Percentiles rank a stretch among this genome's conserved stretches.
Evolutionary conservation across 192 early-diverging fungal species (phyloP).

Genomic region (Lunasporangiospora selenospora): DNA sequence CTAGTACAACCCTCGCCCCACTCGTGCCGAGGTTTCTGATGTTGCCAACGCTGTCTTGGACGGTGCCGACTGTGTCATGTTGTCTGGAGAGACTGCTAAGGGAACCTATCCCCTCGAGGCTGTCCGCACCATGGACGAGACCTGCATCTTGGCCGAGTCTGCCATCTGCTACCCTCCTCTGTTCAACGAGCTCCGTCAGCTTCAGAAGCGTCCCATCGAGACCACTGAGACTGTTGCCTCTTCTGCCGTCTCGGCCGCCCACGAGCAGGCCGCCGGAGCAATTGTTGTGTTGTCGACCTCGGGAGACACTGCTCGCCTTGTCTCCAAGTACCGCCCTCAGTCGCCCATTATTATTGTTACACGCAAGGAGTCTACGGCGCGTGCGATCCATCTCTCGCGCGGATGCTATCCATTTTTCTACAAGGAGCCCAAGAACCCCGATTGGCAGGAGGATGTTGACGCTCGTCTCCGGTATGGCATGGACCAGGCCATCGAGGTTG

Average conservation of each 20-base stretch:
- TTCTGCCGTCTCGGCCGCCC: slow-evolving; percentile 83
- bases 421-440: slow-evolving; percentile 55
- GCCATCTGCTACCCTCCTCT: slow-evolving; percentile 94
- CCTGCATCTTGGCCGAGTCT: slow-evolving; percentile 91
- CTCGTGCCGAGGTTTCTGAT: slow-evolving; percentile 97
- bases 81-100: slow-evolving; percentile 98
- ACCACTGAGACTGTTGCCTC: slow-evolving; percentile 94
- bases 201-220: slow-evolving; percentile 74
- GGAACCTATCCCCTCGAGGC: slow-evolving; percentile 91
- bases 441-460: slow-evolving; percentile 89
- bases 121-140: slow-evolving; percentile 92
- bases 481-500: slow-evolving; percentile 71
- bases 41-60: slow-evolving; percentile 98
- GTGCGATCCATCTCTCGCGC: slow-evolving; percentile 79
- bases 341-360: slow-evolving; percentile 95
- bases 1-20: slow-evolving; percentile 94
- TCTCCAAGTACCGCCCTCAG: slow-evolving; percentile 95
- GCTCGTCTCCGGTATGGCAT: slow-evolving; percentile 78
- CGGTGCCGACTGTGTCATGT: slow-evolving; percentile 99
- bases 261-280: slow-evolving; percentile 85
- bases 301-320: slow-evolving; percentile 86
- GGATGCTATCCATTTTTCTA: slow-evolving; percentile 86
- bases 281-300: slow-evolving; percentile 92
- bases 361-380: slow-evolving; percentile 73
- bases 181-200: slow-evolving; percentile 87